A percentile compares a stretch with the other conserved stretches of the same genome.
Evolutionary conservation across 2,329 filamentous ascomycete species (phyloP).

Genomic region (Cladosporium sp.): DNA sequence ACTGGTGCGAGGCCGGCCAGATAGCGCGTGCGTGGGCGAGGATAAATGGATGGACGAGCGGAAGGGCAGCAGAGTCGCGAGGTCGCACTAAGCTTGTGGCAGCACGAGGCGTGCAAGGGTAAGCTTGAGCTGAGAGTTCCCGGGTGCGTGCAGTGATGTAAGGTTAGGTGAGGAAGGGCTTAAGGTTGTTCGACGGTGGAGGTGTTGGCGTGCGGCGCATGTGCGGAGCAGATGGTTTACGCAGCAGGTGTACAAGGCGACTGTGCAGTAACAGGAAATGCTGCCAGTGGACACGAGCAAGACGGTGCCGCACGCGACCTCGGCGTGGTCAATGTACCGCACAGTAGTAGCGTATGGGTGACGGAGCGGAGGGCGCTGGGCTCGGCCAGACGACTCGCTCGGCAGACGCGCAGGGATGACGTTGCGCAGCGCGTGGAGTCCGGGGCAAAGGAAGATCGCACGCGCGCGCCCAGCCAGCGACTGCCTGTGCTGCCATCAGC

Average conservation of each 20-base stretch:
- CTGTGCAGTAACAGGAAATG: not conserved
- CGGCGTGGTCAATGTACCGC: not conserved
- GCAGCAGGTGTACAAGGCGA: not conserved
- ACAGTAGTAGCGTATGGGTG: not conserved
- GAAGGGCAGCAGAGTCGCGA: slow-evolving; percentile 1
- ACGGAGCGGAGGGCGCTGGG: not conserved
- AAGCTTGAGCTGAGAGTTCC: slow-evolving; percentile 3
- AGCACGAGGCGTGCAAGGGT: slow-evolving; percentile 8
- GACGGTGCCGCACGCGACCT: slow-evolving; percentile 4
- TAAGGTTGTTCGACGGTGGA: not conserved
- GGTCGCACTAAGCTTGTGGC: slow-evolving; percentile 4
- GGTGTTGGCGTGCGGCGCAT: not conserved
- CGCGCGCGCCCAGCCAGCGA: not conserved
- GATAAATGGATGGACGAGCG: slow-evolving; percentile 9
- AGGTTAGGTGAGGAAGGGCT: not conserved
- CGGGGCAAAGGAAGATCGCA: slow-evolving; percentile 15
- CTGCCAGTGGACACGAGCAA: not conserved
- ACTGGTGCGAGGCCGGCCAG: not conserved
- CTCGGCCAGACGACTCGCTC: not conserved
- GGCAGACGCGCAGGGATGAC: slow-evolving; percentile 9
- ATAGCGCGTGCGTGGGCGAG: not conserved
- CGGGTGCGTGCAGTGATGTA: not conserved
- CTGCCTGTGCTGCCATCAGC: not conserved
- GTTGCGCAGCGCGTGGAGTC: slow-evolving; percentile 4
- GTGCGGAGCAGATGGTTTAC: not conserved